A percentile compares a stretch with the other conserved stretches of the same genome.
Evolutionary conservation across 2,329 filamentous ascomycete species (phyloP).

Genomic region (Thielaviopsis populi): DNA sequence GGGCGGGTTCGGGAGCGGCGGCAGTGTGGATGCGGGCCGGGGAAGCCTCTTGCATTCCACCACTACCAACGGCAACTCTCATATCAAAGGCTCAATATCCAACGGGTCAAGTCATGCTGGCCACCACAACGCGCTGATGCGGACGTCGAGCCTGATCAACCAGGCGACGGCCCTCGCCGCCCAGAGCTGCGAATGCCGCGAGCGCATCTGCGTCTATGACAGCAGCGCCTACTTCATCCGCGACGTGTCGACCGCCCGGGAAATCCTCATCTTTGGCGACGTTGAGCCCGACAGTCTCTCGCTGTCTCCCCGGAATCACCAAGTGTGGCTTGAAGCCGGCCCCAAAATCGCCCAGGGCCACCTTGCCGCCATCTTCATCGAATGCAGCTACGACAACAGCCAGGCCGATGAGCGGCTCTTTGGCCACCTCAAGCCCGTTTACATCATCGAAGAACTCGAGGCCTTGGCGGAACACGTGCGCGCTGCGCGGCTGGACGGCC

Average conservation of each 20-base stretch:
- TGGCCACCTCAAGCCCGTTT: constrained; percentile 74
- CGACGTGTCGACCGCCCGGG: constrained; percentile 50
- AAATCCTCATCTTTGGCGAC: constrained; percentile 89
- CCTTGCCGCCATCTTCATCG: constrained; percentile 76
- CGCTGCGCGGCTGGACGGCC: constrained; percentile 29
- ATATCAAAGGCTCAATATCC: constrained; percentile 11
- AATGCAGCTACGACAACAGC: constrained; percentile 82
- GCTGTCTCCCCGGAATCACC: constrained; percentile 61
- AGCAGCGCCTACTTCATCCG: constrained; percentile 91
- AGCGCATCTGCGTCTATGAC: constrained; percentile 57
- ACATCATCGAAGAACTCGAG: constrained; percentile 64
- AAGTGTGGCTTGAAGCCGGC: constrained; percentile 78
- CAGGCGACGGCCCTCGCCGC: constrained; percentile 17
- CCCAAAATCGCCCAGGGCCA: constrained; percentile 61
- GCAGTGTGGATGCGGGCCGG: constrained; percentile 33
- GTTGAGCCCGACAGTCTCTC: constrained; percentile 85
- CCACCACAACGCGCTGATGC: constrained; percentile 1
- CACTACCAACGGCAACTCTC: constrained; percentile 6
- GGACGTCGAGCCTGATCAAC: constrained; percentile 12
- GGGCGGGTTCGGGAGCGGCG: constrained; percentile 34
- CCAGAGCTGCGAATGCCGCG: constrained; percentile 24
- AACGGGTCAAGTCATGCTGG: constrained; percentile 14
- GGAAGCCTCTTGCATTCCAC: constrained; percentile 20
- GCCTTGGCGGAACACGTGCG: constrained; percentile 56
- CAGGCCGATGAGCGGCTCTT: constrained; percentile 66